These are phyloP conservation scores for Globisporangium carolinianum DNA, from an alignment of 352 stramenopile genomes.

Conservation along the genomic window DNA sequence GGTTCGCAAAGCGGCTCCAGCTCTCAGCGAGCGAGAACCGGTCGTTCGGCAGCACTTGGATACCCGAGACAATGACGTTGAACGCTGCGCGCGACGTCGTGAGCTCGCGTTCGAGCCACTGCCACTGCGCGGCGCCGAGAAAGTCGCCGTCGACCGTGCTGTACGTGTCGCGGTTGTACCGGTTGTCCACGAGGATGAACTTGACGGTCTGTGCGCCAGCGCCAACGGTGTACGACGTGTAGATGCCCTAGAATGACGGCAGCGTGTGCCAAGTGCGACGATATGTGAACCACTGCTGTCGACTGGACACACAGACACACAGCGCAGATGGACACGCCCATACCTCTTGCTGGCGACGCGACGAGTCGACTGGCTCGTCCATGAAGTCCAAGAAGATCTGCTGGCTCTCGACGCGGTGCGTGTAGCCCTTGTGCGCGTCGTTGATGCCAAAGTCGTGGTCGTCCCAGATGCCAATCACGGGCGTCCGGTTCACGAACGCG, in stretches of 20 bases:
- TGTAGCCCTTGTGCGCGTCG: conserved; percentile 72
- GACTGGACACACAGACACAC: not conserved
- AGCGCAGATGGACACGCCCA: not conserved
- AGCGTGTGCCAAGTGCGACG: not conserved
- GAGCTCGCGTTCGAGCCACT: conserved; percentile 81
- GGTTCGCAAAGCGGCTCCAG: conserved; percentile 84
- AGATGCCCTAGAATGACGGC: conserved; percentile 52
- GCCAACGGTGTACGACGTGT: conserved; percentile 76
- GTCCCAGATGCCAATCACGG: conserved; percentile 85
- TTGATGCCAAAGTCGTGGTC: conserved; percentile 92
- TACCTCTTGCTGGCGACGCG: conserved; percentile 69
- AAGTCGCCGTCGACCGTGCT: conserved; percentile 51
- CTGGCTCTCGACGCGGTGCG: conserved; percentile 70
- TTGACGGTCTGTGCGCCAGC: conserved; percentile 64
- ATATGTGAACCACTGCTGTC: not conserved
- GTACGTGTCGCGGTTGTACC: conserved; percentile 82
- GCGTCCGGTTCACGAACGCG: conserved; percentile 47
- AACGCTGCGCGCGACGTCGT: conserved; percentile 75
- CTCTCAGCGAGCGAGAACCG: conserved; percentile 80
- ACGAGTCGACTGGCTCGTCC: conserved; percentile 60
- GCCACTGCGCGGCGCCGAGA: conserved; percentile 74
- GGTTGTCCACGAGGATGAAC: conserved; percentile 85
- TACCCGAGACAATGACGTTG: conserved; percentile 90
- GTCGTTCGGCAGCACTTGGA: conserved; percentile 85
- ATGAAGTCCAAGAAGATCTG: conserved; percentile 86